These are phyloP conservation scores for Nitzschia sp. DNA, from an alignment of 108 stramenopile species.

Conservation along the genomic window DNA sequence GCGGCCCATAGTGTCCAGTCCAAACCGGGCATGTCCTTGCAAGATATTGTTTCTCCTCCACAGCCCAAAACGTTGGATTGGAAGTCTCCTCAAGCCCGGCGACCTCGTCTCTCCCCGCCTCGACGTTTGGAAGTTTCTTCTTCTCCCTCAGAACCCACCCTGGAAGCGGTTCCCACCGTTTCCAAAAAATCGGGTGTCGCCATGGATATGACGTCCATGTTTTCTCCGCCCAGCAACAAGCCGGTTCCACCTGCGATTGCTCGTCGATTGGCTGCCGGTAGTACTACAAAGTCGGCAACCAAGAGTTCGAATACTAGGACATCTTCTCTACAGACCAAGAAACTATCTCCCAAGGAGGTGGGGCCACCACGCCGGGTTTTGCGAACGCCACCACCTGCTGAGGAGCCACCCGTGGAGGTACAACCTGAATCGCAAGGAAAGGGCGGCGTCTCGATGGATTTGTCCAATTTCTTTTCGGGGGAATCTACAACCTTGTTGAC, in stretches of 20 bases:
- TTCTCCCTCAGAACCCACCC: background rate
- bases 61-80: slow-evolving; percentile 1
- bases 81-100: background rate
- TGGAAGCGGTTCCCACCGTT: background rate
- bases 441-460: background rate
- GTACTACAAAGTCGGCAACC: too few species aligned
- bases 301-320: background rate
- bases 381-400: background rate
- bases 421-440: background rate
- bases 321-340: background rate
- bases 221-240: background rate
- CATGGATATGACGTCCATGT: background rate
- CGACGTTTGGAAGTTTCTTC: background rate
- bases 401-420: background rate
- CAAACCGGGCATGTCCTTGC: background rate
- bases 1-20: slow-evolving; percentile 36
- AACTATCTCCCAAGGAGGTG: background rate
- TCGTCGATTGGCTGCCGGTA: too few species aligned
- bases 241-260: background rate
- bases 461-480: slow-evolving; percentile 1
- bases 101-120: background rate
- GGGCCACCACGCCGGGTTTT: too few species aligned
- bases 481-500: background rate
- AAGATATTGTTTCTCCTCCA: slow-evolving; percentile 1
- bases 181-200: background rate